A percentile compares a stretch with the other conserved stretches of the same genome.
Conservation (phyloP, 331 rosid species). For the Quercus tomentella region DNA sequence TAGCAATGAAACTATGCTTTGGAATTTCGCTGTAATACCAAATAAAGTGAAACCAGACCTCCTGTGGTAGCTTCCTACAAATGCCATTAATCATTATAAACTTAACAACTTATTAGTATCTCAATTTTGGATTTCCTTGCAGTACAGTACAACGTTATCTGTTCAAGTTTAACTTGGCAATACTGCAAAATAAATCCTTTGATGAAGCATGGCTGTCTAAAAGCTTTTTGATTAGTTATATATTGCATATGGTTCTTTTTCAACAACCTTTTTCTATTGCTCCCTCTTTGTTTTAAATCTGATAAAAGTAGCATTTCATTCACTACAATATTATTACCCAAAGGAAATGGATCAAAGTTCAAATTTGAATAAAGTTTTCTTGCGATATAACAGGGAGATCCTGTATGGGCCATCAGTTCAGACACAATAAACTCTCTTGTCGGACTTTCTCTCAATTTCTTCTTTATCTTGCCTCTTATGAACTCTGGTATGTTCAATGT, state of each 20-base stretch:
- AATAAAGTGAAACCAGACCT: neutral
- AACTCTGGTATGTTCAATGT: conserved; percentile 61
- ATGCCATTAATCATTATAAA: too few species aligned
- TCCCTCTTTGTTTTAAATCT: neutral
- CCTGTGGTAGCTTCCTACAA: neutral
- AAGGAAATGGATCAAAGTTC: conserved; percentile 1
- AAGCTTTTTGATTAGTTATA: neutral
- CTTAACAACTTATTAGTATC: neutral
- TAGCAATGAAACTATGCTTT: neutral
- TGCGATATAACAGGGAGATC: conserved; percentile 67
- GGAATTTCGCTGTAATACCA: neutral
- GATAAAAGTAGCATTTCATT: neutral
- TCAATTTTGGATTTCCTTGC: neutral
- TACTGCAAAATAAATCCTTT: neutral
- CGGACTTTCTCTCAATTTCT: conserved; percentile 87
- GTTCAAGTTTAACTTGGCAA: neutral
- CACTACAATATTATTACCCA: neutral
- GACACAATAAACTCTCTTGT: conserved; percentile 69
- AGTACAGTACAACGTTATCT: neutral
- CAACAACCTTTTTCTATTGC: neutral
- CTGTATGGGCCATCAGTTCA: conserved; percentile 90
- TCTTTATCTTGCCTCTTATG: conserved; percentile 70
- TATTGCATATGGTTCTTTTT: neutral
- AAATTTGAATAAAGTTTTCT: conserved; percentile 19
- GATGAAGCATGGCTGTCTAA: neutral